phyloP scores from a whole-genome alignment of 371 early-diverging fungal species.

The Rhizopus sp. region DNA sequence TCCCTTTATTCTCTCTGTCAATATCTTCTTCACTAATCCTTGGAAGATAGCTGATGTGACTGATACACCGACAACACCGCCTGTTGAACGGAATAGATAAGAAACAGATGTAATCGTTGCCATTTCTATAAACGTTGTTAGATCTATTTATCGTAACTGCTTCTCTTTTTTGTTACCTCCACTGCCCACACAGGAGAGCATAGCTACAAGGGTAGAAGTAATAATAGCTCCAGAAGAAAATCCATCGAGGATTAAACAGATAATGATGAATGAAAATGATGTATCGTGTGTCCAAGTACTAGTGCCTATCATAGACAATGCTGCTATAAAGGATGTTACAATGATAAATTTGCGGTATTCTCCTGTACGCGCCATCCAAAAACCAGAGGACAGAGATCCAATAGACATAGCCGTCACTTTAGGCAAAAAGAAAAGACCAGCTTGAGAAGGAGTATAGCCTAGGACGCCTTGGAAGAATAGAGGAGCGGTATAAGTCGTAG shows the following conservation, averaged over 20 bases:
- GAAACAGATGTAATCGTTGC: constrained; percentile 53
- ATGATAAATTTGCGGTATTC: constrained; percentile 27
- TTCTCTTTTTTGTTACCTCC: constrained; percentile 26
- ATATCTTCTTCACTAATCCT: constrained; percentile 31
- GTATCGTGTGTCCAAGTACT: constrained; percentile 25
- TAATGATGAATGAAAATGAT: constrained; percentile 19
- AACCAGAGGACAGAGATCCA: constrained; percentile 34
- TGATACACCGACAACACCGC: constrained; percentile 48
- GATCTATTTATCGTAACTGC: background rate
- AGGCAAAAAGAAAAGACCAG: constrained; percentile 35
- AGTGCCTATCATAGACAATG: constrained; percentile 29
- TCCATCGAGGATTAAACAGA: constrained; percentile 42
- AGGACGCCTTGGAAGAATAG: constrained; percentile 41
- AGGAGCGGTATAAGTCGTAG: constrained; percentile 37
- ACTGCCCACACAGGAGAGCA: constrained; percentile 47
- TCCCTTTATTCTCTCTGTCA: constrained; percentile 37
- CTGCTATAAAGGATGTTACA: constrained; percentile 12
- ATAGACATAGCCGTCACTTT: constrained; percentile 28
- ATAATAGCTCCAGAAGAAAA: constrained; percentile 43
- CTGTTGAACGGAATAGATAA: constrained; percentile 48
- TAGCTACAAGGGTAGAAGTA: constrained; percentile 49
- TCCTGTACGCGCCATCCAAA: constrained; percentile 34
- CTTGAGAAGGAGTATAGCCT: constrained; percentile 28
- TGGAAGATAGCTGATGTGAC: constrained; percentile 45
- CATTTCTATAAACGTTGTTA: constrained; percentile 33